These are phyloP conservation scores for Rhodamnia rubescens DNA, from an alignment of 345 rosid genomes.

Conservation along the genomic window DNA sequence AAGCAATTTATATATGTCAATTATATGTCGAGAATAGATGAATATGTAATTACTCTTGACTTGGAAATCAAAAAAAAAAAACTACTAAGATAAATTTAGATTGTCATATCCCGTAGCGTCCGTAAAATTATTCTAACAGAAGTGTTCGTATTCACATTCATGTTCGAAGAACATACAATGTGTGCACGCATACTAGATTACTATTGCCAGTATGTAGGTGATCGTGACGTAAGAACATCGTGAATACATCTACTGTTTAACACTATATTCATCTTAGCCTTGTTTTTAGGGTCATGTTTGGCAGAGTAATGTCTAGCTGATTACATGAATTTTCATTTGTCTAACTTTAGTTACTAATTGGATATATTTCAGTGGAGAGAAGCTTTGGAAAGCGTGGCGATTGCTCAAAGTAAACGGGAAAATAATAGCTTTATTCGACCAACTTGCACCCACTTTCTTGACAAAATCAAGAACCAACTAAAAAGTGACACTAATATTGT, in stretches of 20 bases:
- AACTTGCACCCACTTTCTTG: background rate
- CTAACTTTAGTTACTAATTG: background rate
- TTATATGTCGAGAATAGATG: background rate
- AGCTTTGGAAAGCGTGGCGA: background rate
- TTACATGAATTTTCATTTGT: background rate
- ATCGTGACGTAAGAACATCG: background rate
- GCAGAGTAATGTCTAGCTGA: background rate
- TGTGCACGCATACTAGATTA: background rate
- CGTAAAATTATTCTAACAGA: background rate
- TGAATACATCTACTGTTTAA: background rate
- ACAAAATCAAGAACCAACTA: background rate
- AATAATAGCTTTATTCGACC: background rate
- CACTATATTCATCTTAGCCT: background rate
- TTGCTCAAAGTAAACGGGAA: background rate
- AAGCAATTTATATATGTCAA: background rate
- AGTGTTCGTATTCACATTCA: background rate
- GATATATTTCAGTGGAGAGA: background rate
- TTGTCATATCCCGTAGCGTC: background rate
- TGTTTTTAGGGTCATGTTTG: background rate
- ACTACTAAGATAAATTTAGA: background rate
- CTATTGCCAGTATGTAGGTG: background rate
- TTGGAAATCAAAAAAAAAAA: background rate
- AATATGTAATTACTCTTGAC: background rate
- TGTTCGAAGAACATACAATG: background rate
- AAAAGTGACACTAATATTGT: background rate